phyloP scores from a whole-genome alignment of 768 basidiomycete species.

The Naganishia vaughanmartiniae region DNA sequence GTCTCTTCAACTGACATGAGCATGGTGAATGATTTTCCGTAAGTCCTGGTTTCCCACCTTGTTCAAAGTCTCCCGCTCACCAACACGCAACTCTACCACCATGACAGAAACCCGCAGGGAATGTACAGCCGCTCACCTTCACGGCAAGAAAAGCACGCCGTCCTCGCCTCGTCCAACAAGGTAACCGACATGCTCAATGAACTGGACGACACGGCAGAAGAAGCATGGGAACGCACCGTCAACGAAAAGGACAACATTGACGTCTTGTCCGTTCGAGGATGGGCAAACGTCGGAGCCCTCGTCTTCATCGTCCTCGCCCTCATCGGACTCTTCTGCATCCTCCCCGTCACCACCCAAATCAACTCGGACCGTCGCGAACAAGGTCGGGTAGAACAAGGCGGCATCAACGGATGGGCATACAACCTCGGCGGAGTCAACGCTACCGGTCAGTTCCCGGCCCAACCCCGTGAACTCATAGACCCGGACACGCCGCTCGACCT shows the following conservation, averaged over 20 bases:
- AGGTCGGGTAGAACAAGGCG: slow-evolving; percentile 40
- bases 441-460: slow-evolving; percentile 77
- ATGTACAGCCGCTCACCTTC: slow-evolving; percentile 18
- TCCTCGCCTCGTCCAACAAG: slow-evolving; percentile 3
- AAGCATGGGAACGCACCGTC: slow-evolving; percentile 25
- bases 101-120: not conserved
- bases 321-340: slow-evolving; percentile 63
- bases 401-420: slow-evolving; percentile 61
- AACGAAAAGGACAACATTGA: slow-evolving; percentile 59
- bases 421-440: slow-evolving; percentile 85
- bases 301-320: slow-evolving; percentile 89
- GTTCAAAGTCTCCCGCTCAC: no score
- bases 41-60: no score
- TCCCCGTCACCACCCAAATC: slow-evolving; percentile 72
- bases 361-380: slow-evolving; percentile 36
- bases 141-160: not conserved
- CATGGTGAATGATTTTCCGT: no score
- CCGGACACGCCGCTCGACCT: slow-evolving; percentile 65
- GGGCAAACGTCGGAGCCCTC: slow-evolving; percentile 72
- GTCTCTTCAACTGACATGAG: no score
- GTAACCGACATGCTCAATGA: slow-evolving; percentile 19
- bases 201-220: slow-evolving; percentile 25
- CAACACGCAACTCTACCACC: no score
- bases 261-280: slow-evolving; percentile 72
- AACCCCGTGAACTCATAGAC: slow-evolving; percentile 71